phyloP scores from a whole-genome alignment of 2,329 filamentous ascomycete genomes.

The Orbilia ellipsospora region DNA sequence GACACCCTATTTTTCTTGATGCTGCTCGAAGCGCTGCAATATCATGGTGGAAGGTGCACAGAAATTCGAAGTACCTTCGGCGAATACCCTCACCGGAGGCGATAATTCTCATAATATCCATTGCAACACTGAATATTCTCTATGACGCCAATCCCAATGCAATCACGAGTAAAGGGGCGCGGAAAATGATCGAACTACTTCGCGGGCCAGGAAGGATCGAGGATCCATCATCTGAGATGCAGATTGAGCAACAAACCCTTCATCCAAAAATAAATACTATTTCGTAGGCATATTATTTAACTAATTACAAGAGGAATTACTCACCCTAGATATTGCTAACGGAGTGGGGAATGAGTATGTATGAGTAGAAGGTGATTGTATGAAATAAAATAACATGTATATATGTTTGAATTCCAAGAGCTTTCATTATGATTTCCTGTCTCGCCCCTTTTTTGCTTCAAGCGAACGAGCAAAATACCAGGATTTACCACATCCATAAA shows the following conservation, averaged over 20 bases:
- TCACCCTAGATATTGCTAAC: no score
- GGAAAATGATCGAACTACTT: constrained; percentile 21
- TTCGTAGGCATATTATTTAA: no score
- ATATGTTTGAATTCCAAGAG: no score
- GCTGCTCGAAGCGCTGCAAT: constrained; percentile 26
- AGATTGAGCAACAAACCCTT: no score
- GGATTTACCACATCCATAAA: constrained; percentile 69
- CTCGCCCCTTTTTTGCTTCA: no score
- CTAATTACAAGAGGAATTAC: no score
- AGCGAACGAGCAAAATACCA: no score
- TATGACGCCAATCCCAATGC: constrained; percentile 34
- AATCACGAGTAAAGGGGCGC: constrained; percentile 40
- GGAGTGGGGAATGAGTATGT: no score
- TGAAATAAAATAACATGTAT: no score
- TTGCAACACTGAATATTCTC: constrained; percentile 33
- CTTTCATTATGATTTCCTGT: background rate
- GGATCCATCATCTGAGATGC: background rate
- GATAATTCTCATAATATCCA: constrained; percentile 28
- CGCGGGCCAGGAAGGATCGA: background rate
- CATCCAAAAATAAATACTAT: no score
- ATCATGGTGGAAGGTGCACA: constrained; percentile 43
- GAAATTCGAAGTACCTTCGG: constrained; percentile 12
- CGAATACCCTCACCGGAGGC: constrained; percentile 22
- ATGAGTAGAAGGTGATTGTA: no score
- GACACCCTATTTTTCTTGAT: constrained; percentile 30